Base-by-base conservation (phyloP, 2,329 filamentous ascomycete genomes). In the Plectosphaerella plurivora region DNA sequence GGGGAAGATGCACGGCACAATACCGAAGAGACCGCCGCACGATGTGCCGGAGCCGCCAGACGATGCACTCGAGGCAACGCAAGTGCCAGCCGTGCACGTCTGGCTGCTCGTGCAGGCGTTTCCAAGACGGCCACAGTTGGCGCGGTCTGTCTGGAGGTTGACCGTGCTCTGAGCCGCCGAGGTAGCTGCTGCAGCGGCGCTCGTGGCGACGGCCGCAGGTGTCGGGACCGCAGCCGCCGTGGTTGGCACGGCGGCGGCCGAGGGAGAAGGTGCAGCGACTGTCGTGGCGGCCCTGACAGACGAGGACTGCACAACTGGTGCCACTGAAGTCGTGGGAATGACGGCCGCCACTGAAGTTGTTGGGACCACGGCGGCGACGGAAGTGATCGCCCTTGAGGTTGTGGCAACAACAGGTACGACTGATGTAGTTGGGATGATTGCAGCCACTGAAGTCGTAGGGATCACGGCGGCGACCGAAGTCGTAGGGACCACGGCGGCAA, bases 1-100 rank as follows among this genome's bases (percentile, higher is more conserved):
- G 11, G 47, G 47, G 20, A 49, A 49, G 47, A 49, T 25, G 14
- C 47, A 49, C 8, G 47, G 47, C 15, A 49, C 24, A 20, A 49
- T 37, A n/a, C 33, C 33, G 12, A 49, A 14, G 18, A 49, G 15
- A 20, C 47, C 47, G n/a, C 47, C 47, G 47, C 47, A 49, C 20
- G 33, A 12, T 2, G 36, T 22, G 47, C 47, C 47, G 8, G 47
- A 49, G 36, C 47, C 47, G 20, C 47, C 36, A 12, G 47, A 49
- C 8, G 25, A 35, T 6, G 25, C n/a, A 9, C 25, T 20, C n/a
- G 45, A 47, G n/a, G 45, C 45, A 14, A 47, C 45, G 25, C 45
- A 47, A 3, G 25, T n/a, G 25, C 25, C 24, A 18, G n/a, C 33
- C 5, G 25, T 47, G 25, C 45, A 47, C n/a, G 28, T 35, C 25